Percentiles rank a stretch among this genome's conserved stretches.
These are phyloP conservation scores for Sabuloglossum arenarium DNA, from an alignment of 495 filamentous ascomycete species.

Conservation along the genomic window DNA sequence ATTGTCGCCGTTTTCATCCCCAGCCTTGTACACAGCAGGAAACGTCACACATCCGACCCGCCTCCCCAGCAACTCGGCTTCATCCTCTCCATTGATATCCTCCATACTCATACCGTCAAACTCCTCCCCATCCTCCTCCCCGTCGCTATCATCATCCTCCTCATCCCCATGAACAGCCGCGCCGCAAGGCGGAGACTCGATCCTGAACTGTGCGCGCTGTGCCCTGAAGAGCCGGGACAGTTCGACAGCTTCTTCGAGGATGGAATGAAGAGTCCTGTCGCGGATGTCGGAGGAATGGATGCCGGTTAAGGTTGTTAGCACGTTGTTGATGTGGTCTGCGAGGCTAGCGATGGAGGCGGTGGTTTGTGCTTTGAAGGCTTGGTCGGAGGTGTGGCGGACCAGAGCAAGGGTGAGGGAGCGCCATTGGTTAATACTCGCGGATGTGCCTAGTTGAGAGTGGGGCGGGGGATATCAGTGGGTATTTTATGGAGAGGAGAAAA, in stretches of 20 bases:
- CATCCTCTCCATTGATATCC: constrained; percentile 34
- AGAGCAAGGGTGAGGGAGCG: constrained; percentile 29
- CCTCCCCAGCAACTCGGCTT: constrained; percentile 23
- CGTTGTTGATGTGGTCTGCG: constrained; percentile 13
- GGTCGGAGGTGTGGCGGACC: constrained; percentile 22
- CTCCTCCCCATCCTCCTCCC: constrained; percentile 24
- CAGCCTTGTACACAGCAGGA: constrained; percentile 30
- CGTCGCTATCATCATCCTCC: constrained; percentile 25
- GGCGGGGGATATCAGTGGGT: too few species aligned
- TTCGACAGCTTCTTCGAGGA: constrained; percentile 26
- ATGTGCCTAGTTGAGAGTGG: constrained; percentile 16
- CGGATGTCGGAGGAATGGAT: constrained; percentile 19
- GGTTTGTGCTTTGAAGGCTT: constrained; percentile 23
- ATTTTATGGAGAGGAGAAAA: too few species aligned
- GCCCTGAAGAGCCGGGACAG: constrained; percentile 27
- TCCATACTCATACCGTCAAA: constrained; percentile 33
- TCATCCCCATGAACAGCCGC: constrained; percentile 22
- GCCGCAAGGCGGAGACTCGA: constrained; percentile 26
- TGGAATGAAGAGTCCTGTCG: constrained; percentile 23
- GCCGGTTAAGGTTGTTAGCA: constrained; percentile 11
- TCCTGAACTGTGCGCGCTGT: constrained; percentile 29
- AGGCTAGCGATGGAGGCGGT: constrained; percentile 16
- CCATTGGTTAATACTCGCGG: constrained; percentile 32
- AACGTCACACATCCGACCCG: constrained; percentile 21
- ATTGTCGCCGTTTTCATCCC: constrained; percentile 29